Conservation (phyloP, 768 basidiomycete genomes). For the Auricularia cornea region DNA sequence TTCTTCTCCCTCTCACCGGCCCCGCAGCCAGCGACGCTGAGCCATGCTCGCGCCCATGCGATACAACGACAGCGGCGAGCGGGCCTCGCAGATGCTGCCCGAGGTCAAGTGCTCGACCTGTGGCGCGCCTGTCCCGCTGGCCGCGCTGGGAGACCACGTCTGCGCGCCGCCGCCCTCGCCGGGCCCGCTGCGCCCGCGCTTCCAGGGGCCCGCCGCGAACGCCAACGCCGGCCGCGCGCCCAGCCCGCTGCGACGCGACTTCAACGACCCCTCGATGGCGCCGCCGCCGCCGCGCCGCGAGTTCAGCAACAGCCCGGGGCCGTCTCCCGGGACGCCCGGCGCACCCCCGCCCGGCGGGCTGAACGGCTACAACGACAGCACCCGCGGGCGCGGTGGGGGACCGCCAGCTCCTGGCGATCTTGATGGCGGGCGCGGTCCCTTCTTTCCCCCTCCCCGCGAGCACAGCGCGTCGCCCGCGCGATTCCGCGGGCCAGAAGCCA, state of each 20-base stretch:
- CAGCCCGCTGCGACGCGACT: not conserved
- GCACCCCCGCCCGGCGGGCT: not conserved
- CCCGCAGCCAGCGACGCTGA: not conserved
- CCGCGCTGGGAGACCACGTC: slow-evolving; percentile 68
- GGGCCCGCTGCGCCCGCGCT: slow-evolving; percentile 19
- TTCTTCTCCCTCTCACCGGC: not conserved
- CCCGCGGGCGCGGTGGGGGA: not conserved
- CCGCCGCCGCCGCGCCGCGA: not conserved
- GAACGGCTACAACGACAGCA: not conserved
- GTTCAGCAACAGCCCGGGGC: not conserved
- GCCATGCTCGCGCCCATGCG: not conserved
- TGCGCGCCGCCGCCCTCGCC: slow-evolving; percentile 44
- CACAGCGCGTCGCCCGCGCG: not conserved
- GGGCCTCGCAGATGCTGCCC: slow-evolving; percentile 72
- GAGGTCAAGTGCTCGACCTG: slow-evolving; percentile 83
- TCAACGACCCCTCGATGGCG: not conserved
- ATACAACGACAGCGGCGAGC: slow-evolving; percentile 11
- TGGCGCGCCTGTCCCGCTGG: slow-evolving; percentile 56
- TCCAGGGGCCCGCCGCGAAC: slow-evolving; percentile 24
- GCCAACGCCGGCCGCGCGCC: slow-evolving; percentile 14
- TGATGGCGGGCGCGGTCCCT: not conserved
- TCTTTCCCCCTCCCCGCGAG: not conserved
- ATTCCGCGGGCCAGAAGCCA: not conserved
- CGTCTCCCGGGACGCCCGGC: not conserved
- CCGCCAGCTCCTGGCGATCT: not conserved